These are phyloP conservation scores for Dothideomycetidae sp. DNA, from an alignment of 2,329 filamentous ascomycete genomes.

Conservation along the genomic window DNA sequence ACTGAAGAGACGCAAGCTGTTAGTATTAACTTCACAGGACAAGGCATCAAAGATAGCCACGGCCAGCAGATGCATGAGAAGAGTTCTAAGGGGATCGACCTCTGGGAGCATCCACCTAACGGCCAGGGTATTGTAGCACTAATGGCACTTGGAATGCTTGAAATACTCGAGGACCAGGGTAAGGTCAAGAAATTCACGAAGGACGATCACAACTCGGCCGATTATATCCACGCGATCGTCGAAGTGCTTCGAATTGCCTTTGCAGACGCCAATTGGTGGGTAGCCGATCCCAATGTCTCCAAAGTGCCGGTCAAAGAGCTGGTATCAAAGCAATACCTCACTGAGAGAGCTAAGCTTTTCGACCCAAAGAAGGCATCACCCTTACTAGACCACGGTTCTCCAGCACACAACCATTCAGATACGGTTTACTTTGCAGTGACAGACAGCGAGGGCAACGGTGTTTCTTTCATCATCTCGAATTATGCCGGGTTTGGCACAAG, in stretches of 20 bases:
- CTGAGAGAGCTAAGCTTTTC: slow-evolving; percentile 52
- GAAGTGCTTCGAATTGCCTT: slow-evolving; percentile 83
- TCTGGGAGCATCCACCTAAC: slow-evolving; percentile 96
- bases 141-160: slow-evolving; percentile 84
- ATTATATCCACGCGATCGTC: slow-evolving; percentile 66
- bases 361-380: slow-evolving; percentile 37
- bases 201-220: slow-evolving; percentile 64
- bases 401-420: slow-evolving; percentile 73
- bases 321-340: slow-evolving; percentile 59
- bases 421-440: slow-evolving; percentile 89
- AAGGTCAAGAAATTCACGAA: slow-evolving; percentile 57
- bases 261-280: slow-evolving; percentile 78
- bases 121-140: slow-evolving; percentile 90
- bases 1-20: slow-evolving; percentile 77
- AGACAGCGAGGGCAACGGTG: slow-evolving; percentile 71
- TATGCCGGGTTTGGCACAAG: slow-evolving; percentile 77
- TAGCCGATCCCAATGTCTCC: slow-evolving; percentile 64
- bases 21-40: slow-evolving; percentile 61
- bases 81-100: slow-evolving; percentile 47
- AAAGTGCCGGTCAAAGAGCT: slow-evolving; percentile 57
- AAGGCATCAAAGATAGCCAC: slow-evolving; percentile 39
- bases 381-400: slow-evolving; percentile 57
- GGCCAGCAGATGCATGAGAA: slow-evolving; percentile 30
- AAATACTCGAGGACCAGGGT: slow-evolving; percentile 64
- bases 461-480: slow-evolving; percentile 94